Base-by-base conservation (phyloP, 257 asterid species). In the Jacaranda mimosifolia region DNA sequence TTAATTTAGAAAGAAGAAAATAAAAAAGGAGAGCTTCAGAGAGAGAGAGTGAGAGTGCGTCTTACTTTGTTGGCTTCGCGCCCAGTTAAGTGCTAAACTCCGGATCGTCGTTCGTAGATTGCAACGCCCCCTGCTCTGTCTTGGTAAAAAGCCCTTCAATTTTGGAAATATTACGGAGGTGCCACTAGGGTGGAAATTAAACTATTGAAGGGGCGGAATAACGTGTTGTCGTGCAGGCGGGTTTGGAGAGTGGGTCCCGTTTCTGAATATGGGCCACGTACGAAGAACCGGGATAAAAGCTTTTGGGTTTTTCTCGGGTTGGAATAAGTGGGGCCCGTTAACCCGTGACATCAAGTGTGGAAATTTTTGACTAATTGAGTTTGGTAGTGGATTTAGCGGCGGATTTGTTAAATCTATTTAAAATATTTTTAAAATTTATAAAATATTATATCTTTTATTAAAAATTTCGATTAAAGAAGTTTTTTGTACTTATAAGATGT, bases 21-120 rank as follows among this genome's bases (percentile, higher is more conserved):
- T 0, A 26, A 26, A 26, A 26, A 2, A 26, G 32, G 32, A 26
- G 32, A 26, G 32, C 32, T 26, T 0, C 2, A 26, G 32, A 26
- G 32, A 26, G 63, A 5, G 80, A 32, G 77, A 8, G 59, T 7
- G 7, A 3, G 52, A 38, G 69, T 4, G 72, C 21, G 9, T 49
- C 13, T 12, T 9, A 5, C 32, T 36, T 48, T 17, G 71, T n/a
- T 66, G 68, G 81, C 64, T 75, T 79, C 70, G 77, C 83, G 81
- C 80, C 68, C 18, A 62, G 71, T 67, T 55, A 51, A 68, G 72
- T 48, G 36, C 71, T 58, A 48, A 3, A 63, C 65, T 64, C 62
- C 56, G 78, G 83, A 82, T 78, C 83, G 74, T 53, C 73, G 72
- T 63, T 51, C 51, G 72, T 70, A 58, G 78, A 48, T 46, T 73